Base-by-base conservation (phyloP, 768 basidiomycete species). In the Tremella mesenterica region DNA sequence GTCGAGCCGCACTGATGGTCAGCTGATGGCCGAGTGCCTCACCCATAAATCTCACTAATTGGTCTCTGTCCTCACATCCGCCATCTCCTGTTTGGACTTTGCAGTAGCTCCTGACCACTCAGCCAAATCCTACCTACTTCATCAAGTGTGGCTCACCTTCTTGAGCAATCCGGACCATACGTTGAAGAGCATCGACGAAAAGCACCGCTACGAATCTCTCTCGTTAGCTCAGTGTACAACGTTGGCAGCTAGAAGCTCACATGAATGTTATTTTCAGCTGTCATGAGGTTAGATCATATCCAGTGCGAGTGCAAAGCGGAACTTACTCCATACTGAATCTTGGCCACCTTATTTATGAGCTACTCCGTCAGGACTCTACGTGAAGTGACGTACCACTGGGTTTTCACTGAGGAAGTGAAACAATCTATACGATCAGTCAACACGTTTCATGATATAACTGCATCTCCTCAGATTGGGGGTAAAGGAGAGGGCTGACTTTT, bases 201-300 rank as follows among this genome's bases (percentile, higher is more conserved):
- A 97, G 79, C 2, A 96, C 80, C 1, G 77, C 86, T 1, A 95
- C 82, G 65, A 92, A 91, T 58, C 86, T 75, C 48, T 54, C 21
- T 10, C 23, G 49, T 43, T 18, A 50, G 30, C 31, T 51, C 30
- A 23, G 45, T 36, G 31, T 28, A 10, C 27, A 13, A 9, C 25
- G 31, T 46, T 25, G 41, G 43, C 46, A 4, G 45, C 4, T n/a
- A 21, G 29, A 44, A 47, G 73, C 81, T 41, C 53, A 87, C 86
- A 95, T 91, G 78, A 93, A 95, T 8, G 88, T 84, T 56, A 95
- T 93, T 73, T 93, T 93, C 66, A 95, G 79, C 20, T 72, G 49
- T 16, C 26, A 7, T 30, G 18, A 13, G 18, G 47, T 57, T 47
- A 59, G 57, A 27, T 4, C 14, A 2, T 1, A 0, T 25, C 25